These are phyloP conservation scores for Dorcoceras hygrometricum DNA, from an alignment of 257 asterid genomes.

Conservation along the genomic window DNA sequence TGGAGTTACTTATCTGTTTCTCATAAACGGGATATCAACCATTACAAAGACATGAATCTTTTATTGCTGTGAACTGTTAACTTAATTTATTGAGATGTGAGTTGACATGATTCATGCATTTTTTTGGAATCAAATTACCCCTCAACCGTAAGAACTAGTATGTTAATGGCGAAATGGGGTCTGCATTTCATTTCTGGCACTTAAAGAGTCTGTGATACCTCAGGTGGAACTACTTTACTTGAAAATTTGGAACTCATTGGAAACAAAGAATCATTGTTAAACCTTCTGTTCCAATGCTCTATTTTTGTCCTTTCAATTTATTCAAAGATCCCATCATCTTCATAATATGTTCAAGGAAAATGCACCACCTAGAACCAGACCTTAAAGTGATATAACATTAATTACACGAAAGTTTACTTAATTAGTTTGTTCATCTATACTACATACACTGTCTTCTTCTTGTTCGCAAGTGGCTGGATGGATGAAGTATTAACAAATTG, in stretches of 20 bases:
- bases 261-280: neutral
- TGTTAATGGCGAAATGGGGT: neutral
- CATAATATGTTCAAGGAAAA: neutral
- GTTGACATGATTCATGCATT: neutral
- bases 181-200: neutral
- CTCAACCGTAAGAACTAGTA: neutral
- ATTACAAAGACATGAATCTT: neutral
- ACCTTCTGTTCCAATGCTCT: neutral
- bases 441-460: neutral
- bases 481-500: conserved; percentile 14
- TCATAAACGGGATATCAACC: neutral
- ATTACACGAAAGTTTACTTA: neutral
- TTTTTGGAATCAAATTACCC: neutral
- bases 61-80: neutral
- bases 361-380: neutral
- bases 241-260: neutral
- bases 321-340: neutral
- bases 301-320: neutral
- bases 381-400: neutral
- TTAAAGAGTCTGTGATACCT: neutral
- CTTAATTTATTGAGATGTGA: conserved; percentile 5
- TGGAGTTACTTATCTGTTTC: neutral
- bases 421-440: neutral
- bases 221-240: neutral
- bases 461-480: conserved; percentile 13